phyloP scores from a whole-genome alignment of 2,329 filamentous ascomycete genomes.

The Davidsoniella eucalypti region DNA sequence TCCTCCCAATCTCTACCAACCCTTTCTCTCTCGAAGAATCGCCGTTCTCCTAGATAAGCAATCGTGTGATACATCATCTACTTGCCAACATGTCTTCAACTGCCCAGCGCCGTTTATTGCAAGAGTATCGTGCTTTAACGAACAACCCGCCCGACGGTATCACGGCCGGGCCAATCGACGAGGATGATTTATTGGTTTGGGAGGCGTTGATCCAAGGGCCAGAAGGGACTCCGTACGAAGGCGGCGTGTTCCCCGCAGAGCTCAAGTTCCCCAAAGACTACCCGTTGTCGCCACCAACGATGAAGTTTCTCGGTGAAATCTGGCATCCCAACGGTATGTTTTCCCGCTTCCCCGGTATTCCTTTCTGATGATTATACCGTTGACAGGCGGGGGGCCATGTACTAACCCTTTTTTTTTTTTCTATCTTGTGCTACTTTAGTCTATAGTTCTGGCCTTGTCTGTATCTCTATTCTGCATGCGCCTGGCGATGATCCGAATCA shows the following conservation, averaged over 20 bases:
- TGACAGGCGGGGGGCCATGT: not conserved
- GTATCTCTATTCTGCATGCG: slow-evolving; percentile 94
- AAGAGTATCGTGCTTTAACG: slow-evolving; percentile 88
- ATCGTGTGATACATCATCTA: not conserved
- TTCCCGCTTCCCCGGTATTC: slow-evolving; percentile 2
- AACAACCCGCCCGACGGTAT: slow-evolving; percentile 96
- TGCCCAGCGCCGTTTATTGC: slow-evolving; percentile 68
- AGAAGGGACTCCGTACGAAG: slow-evolving; percentile 89
- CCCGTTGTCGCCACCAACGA: slow-evolving; percentile 84
- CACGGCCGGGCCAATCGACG: slow-evolving; percentile 77
- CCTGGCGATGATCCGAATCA: slow-evolving; percentile 96
- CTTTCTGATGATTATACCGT: not conserved
- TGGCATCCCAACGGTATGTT: slow-evolving; percentile 86
- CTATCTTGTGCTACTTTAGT: slow-evolving; percentile 33
- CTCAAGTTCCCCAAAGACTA: slow-evolving; percentile 93
- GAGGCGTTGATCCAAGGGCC: slow-evolving; percentile 92
- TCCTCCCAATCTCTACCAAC: not conserved
- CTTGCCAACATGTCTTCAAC: slow-evolving; percentile 37
- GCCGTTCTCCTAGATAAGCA: not conserved
- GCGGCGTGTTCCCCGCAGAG: slow-evolving; percentile 87
- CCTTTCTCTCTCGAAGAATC: not conserved
- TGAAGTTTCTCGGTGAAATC: slow-evolving; percentile 87
- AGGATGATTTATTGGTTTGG: slow-evolving; percentile 94
- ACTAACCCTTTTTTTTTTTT: not conserved
- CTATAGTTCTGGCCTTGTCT: slow-evolving; percentile 80